phyloP scores from a whole-genome alignment of 176 grass and related monocot species.

The Lolium rigidum region DNA sequence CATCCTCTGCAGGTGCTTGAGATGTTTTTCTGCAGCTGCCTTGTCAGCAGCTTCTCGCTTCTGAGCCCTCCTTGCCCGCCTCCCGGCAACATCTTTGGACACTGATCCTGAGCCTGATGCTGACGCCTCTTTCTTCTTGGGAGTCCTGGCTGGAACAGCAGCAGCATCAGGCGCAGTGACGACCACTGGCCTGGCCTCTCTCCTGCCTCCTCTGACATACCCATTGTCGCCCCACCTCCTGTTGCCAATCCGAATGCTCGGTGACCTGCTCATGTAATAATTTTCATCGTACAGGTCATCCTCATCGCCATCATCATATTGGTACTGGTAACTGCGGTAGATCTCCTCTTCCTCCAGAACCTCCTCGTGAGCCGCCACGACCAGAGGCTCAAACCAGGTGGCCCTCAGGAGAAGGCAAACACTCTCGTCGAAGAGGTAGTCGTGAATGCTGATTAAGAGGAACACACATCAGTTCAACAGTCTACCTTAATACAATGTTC shows the following conservation, averaged over 20 bases:
- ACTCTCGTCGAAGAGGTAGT: slow-evolving; percentile 95
- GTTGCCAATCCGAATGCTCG: slow-evolving; percentile 80
- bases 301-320: slow-evolving; percentile 53
- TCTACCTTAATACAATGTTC: slow-evolving; percentile 29
- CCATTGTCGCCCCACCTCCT: slow-evolving; percentile 95
- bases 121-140: slow-evolving; percentile 72
- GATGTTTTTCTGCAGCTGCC: slow-evolving; percentile 83
- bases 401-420: slow-evolving; percentile 92
- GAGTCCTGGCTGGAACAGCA: slow-evolving; percentile 53
- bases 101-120: slow-evolving; percentile 50
- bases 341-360: slow-evolving; percentile 62
- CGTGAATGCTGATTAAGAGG: slow-evolving; percentile 72
- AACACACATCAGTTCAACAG: slow-evolving; percentile 41
- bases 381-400: slow-evolving; percentile 87
- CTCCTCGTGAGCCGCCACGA: slow-evolving; percentile 54
- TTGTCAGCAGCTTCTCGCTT: slow-evolving; percentile 94
- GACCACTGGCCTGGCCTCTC: slow-evolving; percentile 70
- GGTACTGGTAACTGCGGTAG: slow-evolving; percentile 57
- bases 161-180: slow-evolving; percentile 41
- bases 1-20: slow-evolving; percentile 83
- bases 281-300: slow-evolving; percentile 76
- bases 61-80: slow-evolving; percentile 84
- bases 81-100: slow-evolving; percentile 72
- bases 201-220: slow-evolving; percentile 81
- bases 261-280: slow-evolving; percentile 68